A percentile compares a stretch with the other conserved stretches of the same genome.
Evolutionary conservation across 306 rosid species (phyloP).

Genomic region (Glycine tomentella): DNA sequence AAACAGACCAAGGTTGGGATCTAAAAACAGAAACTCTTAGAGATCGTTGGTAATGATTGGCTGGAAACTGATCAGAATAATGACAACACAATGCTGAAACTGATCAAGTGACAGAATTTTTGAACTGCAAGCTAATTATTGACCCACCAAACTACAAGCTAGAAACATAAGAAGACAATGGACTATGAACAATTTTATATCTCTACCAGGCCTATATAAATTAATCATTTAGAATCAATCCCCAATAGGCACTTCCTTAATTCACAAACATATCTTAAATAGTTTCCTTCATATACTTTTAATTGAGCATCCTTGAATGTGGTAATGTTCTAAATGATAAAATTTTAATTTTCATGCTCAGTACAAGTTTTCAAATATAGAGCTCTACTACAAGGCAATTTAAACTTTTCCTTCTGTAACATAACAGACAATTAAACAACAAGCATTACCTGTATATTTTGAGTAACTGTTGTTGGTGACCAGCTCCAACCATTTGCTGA

Average conservation of each 20-base stretch:
- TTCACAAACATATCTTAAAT: not conserved
- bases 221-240: slow-evolving; percentile 10
- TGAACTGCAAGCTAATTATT: no score
- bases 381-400: slow-evolving; percentile 22
- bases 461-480: slow-evolving; percentile 80
- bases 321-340: slow-evolving; percentile 3
- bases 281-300: slow-evolving; percentile 15
- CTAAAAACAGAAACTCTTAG: not conserved
- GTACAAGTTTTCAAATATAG: slow-evolving; percentile 38
- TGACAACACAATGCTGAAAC: no score
- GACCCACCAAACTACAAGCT: not conserved
- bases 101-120: no score
- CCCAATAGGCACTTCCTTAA: slow-evolving; percentile 19
- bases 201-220: not conserved
- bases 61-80: not conserved
- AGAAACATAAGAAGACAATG: not conserved
- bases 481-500: slow-evolving; percentile 95
- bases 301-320: slow-evolving; percentile 14
- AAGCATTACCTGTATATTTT: slow-evolving; percentile 72
- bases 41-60: not conserved
- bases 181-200: not conserved
- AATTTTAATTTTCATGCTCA: not conserved
- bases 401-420: slow-evolving; percentile 31
- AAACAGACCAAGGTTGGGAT: not conserved
- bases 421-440: slow-evolving; percentile 5